A percentile compares a stretch with the other conserved stretches of the same genome.
phyloP scores from a whole-genome alignment of 1,284 basidiomycete species.

The Marasmius fiardii region DNA sequence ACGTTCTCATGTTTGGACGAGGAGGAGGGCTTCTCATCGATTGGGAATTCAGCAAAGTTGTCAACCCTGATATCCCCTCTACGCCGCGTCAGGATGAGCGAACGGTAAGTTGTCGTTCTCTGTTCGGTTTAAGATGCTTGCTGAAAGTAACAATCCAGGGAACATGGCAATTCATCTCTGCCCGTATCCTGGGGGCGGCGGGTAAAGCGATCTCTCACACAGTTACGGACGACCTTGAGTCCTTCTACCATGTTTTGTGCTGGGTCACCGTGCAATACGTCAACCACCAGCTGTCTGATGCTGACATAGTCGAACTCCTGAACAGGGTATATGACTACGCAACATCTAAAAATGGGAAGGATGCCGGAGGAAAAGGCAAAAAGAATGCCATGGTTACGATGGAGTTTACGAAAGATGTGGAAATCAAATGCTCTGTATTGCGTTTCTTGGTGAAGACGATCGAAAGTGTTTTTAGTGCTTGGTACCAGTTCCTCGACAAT shows the following conservation, averaged over 20 bases:
- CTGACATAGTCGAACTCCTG: no score
- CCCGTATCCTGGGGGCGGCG: neutral
- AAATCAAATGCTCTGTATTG: no score
- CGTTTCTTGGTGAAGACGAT: no score
- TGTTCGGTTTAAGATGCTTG: neutral
- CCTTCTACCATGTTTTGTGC: constrained; percentile 1
- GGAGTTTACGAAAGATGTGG: no score
- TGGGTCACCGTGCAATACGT: neutral
- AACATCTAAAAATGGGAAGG: no score
- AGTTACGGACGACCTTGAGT: constrained; percentile 4
- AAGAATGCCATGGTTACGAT: no score
- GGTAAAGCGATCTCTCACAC: neutral
- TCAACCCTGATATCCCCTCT: neutral
- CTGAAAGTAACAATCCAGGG: neutral
- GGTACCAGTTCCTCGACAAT: no score
- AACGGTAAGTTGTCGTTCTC: neutral
- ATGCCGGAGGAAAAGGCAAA: no score
- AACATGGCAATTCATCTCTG: constrained; percentile 6
- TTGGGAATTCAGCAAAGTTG: constrained; percentile 4
- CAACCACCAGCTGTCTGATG: no score
- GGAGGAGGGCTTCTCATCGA: constrained; percentile 2
- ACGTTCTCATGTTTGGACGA: constrained; percentile 2
- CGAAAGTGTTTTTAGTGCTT: no score
- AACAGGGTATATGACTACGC: no score
- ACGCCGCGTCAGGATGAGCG: neutral